phyloP scores from a whole-genome alignment of 345 rosid species.

The Dipteronia sinensis region DNA sequence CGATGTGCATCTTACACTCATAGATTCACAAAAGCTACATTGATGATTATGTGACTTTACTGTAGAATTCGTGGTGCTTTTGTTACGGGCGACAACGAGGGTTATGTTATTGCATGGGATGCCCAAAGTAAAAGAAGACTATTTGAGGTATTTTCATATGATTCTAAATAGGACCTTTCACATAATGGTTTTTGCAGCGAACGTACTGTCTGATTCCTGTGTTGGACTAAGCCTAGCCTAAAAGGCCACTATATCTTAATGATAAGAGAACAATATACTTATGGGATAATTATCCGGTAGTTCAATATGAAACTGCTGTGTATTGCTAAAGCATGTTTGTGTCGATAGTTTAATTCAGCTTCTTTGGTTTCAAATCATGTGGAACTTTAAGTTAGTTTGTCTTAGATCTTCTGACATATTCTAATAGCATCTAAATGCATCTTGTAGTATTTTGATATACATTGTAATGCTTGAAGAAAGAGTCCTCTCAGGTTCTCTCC shows the following conservation, averaged over 20 bases:
- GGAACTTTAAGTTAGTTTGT: neutral
- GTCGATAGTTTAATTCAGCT: neutral
- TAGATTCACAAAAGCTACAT: constrained; percentile 14
- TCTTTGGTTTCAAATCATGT: neutral
- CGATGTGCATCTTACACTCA: constrained; percentile 15
- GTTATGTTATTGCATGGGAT: constrained; percentile 70
- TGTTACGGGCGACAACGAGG: constrained; percentile 80
- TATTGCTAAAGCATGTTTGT: neutral
- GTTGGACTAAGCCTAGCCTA: neutral
- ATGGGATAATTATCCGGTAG: neutral
- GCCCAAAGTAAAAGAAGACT: constrained; percentile 64
- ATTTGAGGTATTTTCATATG: constrained; percentile 50
- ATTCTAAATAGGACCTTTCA: neutral
- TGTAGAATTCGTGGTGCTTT: constrained; percentile 59
- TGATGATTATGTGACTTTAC: constrained; percentile 24
- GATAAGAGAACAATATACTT: neutral
- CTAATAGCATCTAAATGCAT: neutral
- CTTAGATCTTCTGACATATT: neutral
- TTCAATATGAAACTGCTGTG: neutral
- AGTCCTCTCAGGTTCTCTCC: neutral
- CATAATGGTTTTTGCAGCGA: neutral
- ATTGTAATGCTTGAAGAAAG: neutral
- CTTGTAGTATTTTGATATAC: neutral
- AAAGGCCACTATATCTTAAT: neutral
- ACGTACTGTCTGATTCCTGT: constrained; percentile 5